phyloP scores from a whole-genome alignment of 192 early-diverging fungal genomes.

The Gryganskiella cystojenkinii region DNA sequence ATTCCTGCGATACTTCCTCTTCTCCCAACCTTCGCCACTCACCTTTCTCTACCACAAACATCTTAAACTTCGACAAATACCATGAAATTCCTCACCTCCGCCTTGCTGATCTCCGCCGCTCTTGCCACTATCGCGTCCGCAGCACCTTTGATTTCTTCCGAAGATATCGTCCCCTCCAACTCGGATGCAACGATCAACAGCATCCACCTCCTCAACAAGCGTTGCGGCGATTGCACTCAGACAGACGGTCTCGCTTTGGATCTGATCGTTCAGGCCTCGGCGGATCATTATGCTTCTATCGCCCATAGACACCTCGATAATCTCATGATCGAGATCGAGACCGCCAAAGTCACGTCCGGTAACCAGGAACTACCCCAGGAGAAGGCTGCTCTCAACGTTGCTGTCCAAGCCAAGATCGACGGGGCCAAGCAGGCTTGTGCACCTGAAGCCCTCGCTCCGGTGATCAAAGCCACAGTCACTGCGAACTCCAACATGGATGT shows the following conservation, averaged over 20 bases:
- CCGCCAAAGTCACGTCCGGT: conserved; percentile 21
- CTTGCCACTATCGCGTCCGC: conserved; percentile 18
- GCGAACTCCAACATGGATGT: conserved; percentile 7
- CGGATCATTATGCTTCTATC: conserved; percentile 30
- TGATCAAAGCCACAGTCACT: conserved; percentile 11
- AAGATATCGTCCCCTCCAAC: background rate
- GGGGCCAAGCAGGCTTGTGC: conserved; percentile 26
- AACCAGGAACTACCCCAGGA: conserved; percentile 17
- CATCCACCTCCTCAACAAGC: conserved; percentile 1
- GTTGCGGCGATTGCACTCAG: conserved; percentile 18
- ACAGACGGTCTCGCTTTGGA: conserved; percentile 9
- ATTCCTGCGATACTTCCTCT: no score
- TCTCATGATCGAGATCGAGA: conserved; percentile 24
- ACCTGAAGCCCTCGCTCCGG: conserved; percentile 15
- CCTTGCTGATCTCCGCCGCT: conserved; percentile 21
- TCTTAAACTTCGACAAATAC: no score
- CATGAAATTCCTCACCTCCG: conserved; percentile 21
- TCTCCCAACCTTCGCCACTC: background rate
- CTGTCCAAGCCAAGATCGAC: conserved; percentile 23
- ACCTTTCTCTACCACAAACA: no score
- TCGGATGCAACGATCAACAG: no score
- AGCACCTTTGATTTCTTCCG: background rate
- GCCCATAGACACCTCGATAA: conserved; percentile 20
- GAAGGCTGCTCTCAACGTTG: conserved; percentile 10
- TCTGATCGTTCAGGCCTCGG: conserved; percentile 29